A percentile compares a stretch with the other conserved stretches of the same genome.
Conservation (phyloP, 148 eudicot genomes). For the Spergularia marina region DNA sequence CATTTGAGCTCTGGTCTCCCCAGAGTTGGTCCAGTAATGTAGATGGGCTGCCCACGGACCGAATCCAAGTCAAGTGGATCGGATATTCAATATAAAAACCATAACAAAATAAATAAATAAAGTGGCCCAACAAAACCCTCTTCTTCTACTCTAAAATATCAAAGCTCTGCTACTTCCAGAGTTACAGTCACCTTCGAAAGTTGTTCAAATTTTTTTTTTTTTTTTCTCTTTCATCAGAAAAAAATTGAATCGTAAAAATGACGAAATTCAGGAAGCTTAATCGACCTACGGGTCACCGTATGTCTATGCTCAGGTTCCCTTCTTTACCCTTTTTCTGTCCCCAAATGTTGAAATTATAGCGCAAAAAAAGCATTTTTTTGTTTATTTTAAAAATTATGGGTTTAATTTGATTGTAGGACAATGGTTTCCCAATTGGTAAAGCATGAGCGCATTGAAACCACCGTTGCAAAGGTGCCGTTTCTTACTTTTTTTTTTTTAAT, state of each 20-base stretch:
- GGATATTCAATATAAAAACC: too few species aligned
- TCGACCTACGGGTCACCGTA: slow-evolving; percentile 87
- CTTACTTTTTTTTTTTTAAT: too few species aligned
- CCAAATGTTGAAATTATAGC: neutral
- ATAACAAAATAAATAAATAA: too few species aligned
- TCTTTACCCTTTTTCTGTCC: neutral
- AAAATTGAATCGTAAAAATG: slow-evolving; percentile 29
- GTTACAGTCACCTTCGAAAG: neutral
- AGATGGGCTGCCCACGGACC: too few species aligned
- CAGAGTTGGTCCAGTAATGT: too few species aligned
- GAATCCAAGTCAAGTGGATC: too few species aligned
- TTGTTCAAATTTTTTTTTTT: neutral
- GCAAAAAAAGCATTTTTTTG: neutral
- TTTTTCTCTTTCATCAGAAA: neutral
- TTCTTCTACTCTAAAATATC: neutral
- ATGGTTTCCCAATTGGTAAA: slow-evolving; percentile 95
- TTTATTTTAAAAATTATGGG: neutral
- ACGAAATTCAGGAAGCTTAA: slow-evolving; percentile 91
- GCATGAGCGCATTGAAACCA: slow-evolving; percentile 93
- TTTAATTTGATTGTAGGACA: slow-evolving; percentile 46
- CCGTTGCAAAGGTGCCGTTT: slow-evolving; percentile 72
- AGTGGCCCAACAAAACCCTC: too few species aligned
- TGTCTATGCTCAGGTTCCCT: slow-evolving; percentile 80
- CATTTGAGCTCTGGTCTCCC: too few species aligned
- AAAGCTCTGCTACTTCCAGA: neutral